A percentile compares a stretch with the other conserved stretches of the same genome.
Conservation (phyloP, 1,284 basidiomycete species). For the Schizopora paradoxa region DNA sequence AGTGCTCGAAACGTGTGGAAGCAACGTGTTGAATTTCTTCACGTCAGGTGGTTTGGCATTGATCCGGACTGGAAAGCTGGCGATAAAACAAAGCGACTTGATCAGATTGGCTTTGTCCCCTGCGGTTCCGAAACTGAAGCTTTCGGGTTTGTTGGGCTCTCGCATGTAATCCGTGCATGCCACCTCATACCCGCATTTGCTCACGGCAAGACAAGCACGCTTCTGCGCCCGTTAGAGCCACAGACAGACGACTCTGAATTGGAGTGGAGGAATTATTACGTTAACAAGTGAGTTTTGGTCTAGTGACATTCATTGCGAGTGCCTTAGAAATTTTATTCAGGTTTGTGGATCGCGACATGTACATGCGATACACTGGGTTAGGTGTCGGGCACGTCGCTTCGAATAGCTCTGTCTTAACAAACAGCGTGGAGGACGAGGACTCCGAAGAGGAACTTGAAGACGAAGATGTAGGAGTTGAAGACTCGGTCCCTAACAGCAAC, state of each 20-base stretch:
- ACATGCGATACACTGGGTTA: neutral
- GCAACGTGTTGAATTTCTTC: neutral
- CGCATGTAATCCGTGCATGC: neutral
- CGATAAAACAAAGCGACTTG: neutral
- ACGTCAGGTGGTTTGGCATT: neutral
- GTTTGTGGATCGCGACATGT: neutral
- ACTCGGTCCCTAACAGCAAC: too few relatives aligned
- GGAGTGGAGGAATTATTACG: too few relatives aligned
- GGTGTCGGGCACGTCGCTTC: neutral
- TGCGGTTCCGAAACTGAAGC: neutral
- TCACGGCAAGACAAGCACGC: neutral
- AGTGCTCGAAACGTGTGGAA: neutral
- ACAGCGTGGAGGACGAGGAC: too few relatives aligned
- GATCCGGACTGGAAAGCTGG: neutral
- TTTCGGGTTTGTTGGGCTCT: conserved; percentile 1
- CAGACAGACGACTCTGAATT: neutral
- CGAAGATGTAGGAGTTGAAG: too few relatives aligned
- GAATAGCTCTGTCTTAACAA: too few relatives aligned
- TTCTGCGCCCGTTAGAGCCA: neutral
- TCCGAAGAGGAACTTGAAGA: too few relatives aligned
- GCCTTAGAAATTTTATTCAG: neutral
- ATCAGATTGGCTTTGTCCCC: neutral
- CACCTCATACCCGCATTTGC: conserved; percentile 1
- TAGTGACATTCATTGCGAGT: neutral
- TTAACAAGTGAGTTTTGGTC: neutral